phyloP scores from a whole-genome alignment of 2,329 filamentous ascomycete species.

The Cladophialophora carrionii region DNA sequence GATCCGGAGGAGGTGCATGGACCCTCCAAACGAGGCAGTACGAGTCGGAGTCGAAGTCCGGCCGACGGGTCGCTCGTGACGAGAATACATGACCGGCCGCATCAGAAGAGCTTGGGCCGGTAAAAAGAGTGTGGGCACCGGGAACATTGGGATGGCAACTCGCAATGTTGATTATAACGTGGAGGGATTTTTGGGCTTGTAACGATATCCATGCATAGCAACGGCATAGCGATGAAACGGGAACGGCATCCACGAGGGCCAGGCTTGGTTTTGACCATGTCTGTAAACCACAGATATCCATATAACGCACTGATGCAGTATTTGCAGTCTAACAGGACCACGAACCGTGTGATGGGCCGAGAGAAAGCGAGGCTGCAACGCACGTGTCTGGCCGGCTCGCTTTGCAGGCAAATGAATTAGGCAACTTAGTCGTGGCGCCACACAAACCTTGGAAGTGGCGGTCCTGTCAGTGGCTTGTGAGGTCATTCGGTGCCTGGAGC shows the following conservation, averaged over 20 bases:
- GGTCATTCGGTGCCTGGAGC: not conserved
- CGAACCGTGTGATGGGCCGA: not conserved
- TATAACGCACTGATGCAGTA: not conserved
- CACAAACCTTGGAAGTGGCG: conserved; percentile 5
- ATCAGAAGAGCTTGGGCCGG: conserved; percentile 33
- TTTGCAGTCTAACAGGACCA: not conserved
- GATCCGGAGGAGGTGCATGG: conserved; percentile 50
- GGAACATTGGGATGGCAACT: not conserved
- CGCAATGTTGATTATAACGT: conserved; percentile 5
- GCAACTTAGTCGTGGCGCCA: not conserved
- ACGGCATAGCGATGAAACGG: conserved; percentile 33
- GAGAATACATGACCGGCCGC: conserved; percentile 31
- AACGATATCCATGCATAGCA: conserved; percentile 39
- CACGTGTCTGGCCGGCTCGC: not conserved
- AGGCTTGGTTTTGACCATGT: conserved; percentile 1
- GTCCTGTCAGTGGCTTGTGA: not conserved
- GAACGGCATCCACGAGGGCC: conserved; percentile 20
- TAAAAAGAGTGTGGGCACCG: conserved; percentile 18
- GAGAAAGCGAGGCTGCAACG: not conserved
- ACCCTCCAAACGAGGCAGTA: conserved; percentile 17
- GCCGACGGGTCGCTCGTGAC: conserved; percentile 26
- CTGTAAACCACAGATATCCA: conserved; percentile 4
- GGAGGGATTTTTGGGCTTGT: conserved; percentile 27
- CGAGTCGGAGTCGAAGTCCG: conserved; percentile 24
- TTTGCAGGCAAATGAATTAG: not conserved